Percentiles rank a stretch among this genome's conserved stretches.
Evolutionary conservation across 306 rosid genomes (phyloP).

Genomic region (Inga laurina): DNA sequence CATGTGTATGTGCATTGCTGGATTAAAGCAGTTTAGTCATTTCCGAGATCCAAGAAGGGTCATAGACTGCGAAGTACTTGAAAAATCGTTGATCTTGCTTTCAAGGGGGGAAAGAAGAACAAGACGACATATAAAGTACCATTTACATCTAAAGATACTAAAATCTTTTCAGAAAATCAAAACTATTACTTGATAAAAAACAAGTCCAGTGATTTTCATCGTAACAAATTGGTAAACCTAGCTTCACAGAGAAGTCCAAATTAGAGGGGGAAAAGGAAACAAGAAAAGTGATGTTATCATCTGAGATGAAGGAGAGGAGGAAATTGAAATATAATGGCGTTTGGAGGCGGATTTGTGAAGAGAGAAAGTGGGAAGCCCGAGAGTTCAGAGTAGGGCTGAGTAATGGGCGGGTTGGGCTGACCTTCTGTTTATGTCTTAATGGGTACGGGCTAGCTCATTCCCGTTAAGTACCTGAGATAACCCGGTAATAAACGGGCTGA

Average conservation of each 20-base stretch:
- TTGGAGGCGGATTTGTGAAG: constrained; percentile 88
- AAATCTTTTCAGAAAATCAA: background rate
- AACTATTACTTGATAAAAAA: background rate
- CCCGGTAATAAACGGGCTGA: too few species aligned
- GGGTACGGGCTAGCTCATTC: too few species aligned
- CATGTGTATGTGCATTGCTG: background rate
- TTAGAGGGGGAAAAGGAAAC: background rate
- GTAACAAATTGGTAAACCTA: background rate
- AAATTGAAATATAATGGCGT: constrained; percentile 57
- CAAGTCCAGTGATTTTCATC: background rate
- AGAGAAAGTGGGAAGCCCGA: constrained; percentile 21
- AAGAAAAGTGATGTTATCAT: background rate
- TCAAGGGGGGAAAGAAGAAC: too few species aligned
- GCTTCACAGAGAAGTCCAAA: background rate
- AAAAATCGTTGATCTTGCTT: too few species aligned
- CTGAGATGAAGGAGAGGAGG: background rate
- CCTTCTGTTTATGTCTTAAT: too few species aligned
- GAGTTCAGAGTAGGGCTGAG: background rate
- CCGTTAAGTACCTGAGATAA: too few species aligned
- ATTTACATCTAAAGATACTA: too few species aligned
- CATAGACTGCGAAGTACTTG: background rate
- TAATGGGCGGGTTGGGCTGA: too few species aligned
- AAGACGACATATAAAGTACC: background rate
- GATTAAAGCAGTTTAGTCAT: background rate
- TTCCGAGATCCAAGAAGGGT: background rate